Evolutionary conservation across 192 early-diverging fungal species (phyloP).

Genomic region (Obelidium mucronatum): DNA sequence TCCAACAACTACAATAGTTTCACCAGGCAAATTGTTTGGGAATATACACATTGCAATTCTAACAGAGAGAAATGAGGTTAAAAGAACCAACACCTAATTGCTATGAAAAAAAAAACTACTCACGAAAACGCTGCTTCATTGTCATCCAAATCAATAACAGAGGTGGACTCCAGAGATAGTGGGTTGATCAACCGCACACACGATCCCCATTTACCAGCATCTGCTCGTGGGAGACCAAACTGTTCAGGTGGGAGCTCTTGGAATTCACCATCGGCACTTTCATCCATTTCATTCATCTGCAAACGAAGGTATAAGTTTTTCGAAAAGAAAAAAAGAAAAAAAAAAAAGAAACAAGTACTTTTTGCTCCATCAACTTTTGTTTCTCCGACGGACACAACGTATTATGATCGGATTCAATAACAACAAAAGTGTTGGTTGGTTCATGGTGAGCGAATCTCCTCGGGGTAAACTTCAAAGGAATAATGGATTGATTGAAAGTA

Average conservation of each 20-base stretch:
- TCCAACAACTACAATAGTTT: constrained; percentile 84
- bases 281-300: constrained; percentile 44
- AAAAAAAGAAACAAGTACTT: constrained; percentile 40
- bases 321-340: not conserved
- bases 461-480: constrained; percentile 90
- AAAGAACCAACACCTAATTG: constrained; percentile 19
- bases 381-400: constrained; percentile 75
- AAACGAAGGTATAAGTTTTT: not conserved
- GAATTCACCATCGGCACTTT: constrained; percentile 60
- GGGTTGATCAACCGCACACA: constrained; percentile 86
- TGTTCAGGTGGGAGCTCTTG: constrained; percentile 72
- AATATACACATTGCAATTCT: constrained; percentile 65
- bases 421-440: constrained; percentile 80
- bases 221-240: constrained; percentile 79
- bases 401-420: constrained; percentile 89
- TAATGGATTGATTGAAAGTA: constrained; percentile 81
- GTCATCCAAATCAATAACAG: constrained; percentile 77
- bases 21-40: constrained; percentile 47
- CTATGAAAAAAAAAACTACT: not conserved
- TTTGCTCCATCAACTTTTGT: constrained; percentile 58
- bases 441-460: constrained; percentile 79
- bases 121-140: constrained; percentile 85
- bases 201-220: constrained; percentile 84
- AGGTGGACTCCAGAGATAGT: constrained; percentile 70
- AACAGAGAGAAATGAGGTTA: constrained; percentile 44